phyloP scores from a whole-genome alignment of 306 rosid genomes.

The Ormosia emarginata region DNA sequence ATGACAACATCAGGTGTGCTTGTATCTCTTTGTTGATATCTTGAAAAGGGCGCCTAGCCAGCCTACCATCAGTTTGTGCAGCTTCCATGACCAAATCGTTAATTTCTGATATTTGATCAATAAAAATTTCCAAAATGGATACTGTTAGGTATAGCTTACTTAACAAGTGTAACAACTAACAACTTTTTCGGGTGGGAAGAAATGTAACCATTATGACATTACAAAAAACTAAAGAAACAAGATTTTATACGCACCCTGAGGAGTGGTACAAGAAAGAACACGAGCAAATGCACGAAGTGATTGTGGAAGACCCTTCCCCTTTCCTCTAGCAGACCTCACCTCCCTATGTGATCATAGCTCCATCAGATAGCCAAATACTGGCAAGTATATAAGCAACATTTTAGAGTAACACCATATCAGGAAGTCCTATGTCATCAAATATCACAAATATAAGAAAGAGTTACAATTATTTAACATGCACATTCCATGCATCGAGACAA shows the following conservation, averaged over 20 bases:
- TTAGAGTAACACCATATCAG: constrained; percentile 24
- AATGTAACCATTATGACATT: background rate
- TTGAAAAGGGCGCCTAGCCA: constrained; percentile 60
- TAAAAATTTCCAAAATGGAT: constrained; percentile 16
- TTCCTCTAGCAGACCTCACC: constrained; percentile 49
- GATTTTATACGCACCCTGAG: constrained; percentile 37
- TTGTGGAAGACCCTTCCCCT: constrained; percentile 75
- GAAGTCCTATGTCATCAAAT: background rate
- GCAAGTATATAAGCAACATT: constrained; percentile 18
- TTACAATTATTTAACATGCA: background rate
- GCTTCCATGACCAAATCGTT: constrained; percentile 55
- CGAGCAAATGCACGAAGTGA: constrained; percentile 82
- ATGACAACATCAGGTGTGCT: constrained; percentile 62
- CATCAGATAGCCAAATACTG: constrained; percentile 39
- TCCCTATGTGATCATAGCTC: constrained; percentile 49
- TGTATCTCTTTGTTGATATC: constrained; percentile 51
- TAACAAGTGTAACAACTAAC: background rate
- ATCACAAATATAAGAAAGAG: background rate
- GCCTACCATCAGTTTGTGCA: constrained; percentile 65
- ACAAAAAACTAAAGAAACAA: background rate
- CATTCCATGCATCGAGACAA: background rate
- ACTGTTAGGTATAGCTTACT: background rate
- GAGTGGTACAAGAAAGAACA: constrained; percentile 49
- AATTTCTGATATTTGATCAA: constrained; percentile 50
- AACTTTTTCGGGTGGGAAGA: background rate